Base-by-base conservation (phyloP, 2,329 filamentous ascomycete genomes). In the Dichotomopilus funicola region DNA sequence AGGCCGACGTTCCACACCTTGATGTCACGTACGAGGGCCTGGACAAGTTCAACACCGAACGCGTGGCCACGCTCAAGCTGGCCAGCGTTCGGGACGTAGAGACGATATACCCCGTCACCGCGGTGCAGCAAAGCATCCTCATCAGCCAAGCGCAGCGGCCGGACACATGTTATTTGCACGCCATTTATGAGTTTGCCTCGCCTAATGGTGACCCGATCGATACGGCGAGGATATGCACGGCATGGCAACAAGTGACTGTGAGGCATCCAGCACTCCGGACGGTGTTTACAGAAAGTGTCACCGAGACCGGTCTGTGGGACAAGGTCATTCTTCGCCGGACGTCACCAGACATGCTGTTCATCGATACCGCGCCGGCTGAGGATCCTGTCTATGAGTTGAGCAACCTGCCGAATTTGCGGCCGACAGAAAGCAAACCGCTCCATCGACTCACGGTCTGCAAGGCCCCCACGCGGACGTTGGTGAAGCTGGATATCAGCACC, bases 321-420 rank as follows among this genome's bases (percentile, higher is more conserved):
- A 76, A 75, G 60, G 70, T 80, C 9, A 67, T 81, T 5, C 64
- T 81, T 2, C 71, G 71, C 7, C 72, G 70, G 47, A 70, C 72
- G 12, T 79, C 77, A 0, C 77, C 78, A 0, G 73, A 70, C 38
- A 80, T 81, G 73, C 67, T 81, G 4, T 81, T 80, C 52, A 72
- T 81, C 45, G 78, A 81, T 51, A 73, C 73, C 1, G 68, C 67
- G 0, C 62, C 71, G 48, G 56, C 70, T 54, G 64, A 74, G 61
- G 63, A 76, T 61, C 64, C 72, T 54, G 59, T 73, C 58, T 57
- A 68, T 52, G 61, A 73, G 12, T 68, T 76, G 45, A 68, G 69
- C 54, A 73, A 70, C 8, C 64, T 80, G 0, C 75, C 78, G 0
- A 67, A 72, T 5, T 63, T 79, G 46, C 38, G 64, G 57, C 47